Conservation (phyloP, 2,329 filamentous ascomycete genomes). For the Nothophoma quercina region DNA sequence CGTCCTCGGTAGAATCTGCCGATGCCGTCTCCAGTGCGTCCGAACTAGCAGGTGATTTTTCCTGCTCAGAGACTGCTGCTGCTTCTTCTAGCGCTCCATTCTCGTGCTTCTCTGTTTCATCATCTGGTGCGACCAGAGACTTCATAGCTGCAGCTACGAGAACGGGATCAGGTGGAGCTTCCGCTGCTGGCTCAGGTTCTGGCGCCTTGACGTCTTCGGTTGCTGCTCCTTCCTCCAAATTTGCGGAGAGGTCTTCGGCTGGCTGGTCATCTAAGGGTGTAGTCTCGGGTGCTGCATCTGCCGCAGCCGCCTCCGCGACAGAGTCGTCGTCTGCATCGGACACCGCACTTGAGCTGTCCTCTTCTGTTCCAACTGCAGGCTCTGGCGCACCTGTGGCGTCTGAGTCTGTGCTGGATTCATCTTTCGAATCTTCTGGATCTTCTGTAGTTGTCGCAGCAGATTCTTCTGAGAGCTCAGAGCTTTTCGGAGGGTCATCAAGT, state of each 20-base stretch:
- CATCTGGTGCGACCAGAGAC: slow-evolving; percentile 4
- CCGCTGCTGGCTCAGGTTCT: slow-evolving; percentile 1
- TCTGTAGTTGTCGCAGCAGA: background rate
- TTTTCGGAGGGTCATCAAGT: background rate
- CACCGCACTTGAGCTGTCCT: background rate
- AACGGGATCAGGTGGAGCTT: slow-evolving; percentile 10
- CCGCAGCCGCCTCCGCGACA: background rate
- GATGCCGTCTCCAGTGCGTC: background rate
- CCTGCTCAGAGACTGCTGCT: background rate
- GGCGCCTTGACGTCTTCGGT: background rate
- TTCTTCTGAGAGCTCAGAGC: background rate
- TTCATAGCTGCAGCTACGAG: slow-evolving; percentile 9
- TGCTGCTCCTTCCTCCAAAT: background rate
- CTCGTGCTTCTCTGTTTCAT: background rate
- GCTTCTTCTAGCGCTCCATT: background rate
- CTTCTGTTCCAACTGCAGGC: background rate
- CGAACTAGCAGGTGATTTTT: background rate
- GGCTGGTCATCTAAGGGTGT: background rate
- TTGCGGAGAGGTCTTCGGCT: too few relatives aligned
- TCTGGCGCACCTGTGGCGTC: background rate
- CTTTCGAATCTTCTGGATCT: background rate
- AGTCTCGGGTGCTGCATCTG: background rate
- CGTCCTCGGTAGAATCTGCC: background rate
- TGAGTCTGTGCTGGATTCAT: background rate
- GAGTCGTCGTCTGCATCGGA: background rate